Evolutionary conservation across 75 land plant genomes (phyloP), one percentile per base, ranked within the genome.

Genomic region (Cupressus sempervirens): DNA sequence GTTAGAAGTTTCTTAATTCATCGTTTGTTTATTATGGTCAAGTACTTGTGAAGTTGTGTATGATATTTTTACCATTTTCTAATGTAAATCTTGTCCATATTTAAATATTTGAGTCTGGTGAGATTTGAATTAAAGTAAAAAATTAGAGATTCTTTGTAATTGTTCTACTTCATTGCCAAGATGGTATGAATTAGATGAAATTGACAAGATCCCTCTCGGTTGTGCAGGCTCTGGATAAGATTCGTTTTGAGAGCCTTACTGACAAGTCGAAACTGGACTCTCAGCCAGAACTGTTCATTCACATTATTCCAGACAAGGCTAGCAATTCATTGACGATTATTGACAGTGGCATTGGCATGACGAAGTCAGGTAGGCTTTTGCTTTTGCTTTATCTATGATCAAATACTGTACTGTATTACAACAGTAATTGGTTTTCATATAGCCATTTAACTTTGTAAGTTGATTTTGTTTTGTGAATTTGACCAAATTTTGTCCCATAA

Each of bases 301-400:
- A 93, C 88, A 91, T 95, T 74, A 76, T 95, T 1, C 97, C 97
- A 4, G 97, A 95, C 86, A 95, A 95, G 89, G 81, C 94, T 3
- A 94, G 88, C 80, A 95, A 94, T 73, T 88, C 96, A 0, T 41
- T 95, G 83, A 72, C 91, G 36, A 92, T 95, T 68, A 92, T 95
- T 73, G 97, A 95, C 74, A 92, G 96, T 85, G 97, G 97, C 45
- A 89, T 94, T 52, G 96, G 96, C 5, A 92, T 95, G 96, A 95
- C 96, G 15, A 95, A 95, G 84, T 88, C 95, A 36, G 94, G 84
- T 68, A 52, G 11, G 87, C 68, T 20, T 50, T 23, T 62, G 83
- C 48, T 77, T 76, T 23, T 62, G 83, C 48, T 77, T 76, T 84
- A 52, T 20, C 0, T 62, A 62, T 62, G 67, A 5, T 23, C 8